phyloP scores from a whole-genome alignment of 2,329 filamentous ascomycete species.

The Talaromyces piceae region DNA sequence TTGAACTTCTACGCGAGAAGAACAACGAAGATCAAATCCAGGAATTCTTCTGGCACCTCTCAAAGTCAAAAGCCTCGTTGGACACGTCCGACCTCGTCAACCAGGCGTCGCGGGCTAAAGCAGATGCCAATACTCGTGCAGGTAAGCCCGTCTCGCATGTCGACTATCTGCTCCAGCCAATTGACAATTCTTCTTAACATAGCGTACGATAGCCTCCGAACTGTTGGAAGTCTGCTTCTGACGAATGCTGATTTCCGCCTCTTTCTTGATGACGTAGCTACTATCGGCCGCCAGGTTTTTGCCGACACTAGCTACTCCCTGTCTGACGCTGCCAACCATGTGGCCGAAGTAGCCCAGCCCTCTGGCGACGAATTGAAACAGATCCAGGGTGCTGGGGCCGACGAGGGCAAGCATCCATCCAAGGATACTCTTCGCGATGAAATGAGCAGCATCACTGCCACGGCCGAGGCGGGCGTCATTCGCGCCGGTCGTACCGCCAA shows the following conservation, averaged over 20 bases:
- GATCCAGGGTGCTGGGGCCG: conserved; percentile 40
- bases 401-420: conserved; percentile 46
- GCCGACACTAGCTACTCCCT: conserved; percentile 76
- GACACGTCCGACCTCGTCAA: conserved; percentile 58
- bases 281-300: conserved; percentile 75
- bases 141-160: conserved; percentile 36
- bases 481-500: conserved; percentile 50
- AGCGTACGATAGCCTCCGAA: conserved; percentile 77
- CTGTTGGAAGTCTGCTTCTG: conserved; percentile 74
- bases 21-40: conserved; percentile 81
- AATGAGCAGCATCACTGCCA: conserved; percentile 45
- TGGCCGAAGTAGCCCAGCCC: conserved; percentile 65
- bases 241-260: conserved; percentile 86
- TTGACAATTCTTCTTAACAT: background rate
- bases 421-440: conserved; percentile 56
- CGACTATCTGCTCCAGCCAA: background rate
- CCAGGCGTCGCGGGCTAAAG: conserved; percentile 55
- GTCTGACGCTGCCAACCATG: conserved; percentile 66
- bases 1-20: conserved; percentile 74
- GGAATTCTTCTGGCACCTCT: conserved; percentile 80
- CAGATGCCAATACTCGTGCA: conserved; percentile 63
- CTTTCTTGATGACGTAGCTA: conserved; percentile 72
- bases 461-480: conserved; percentile 28
- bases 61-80: conserved; percentile 63
- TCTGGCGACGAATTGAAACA: conserved; percentile 52